Evolutionary conservation across 148 eudicot genomes (phyloP).

Genomic region (Cornus kousa): DNA sequence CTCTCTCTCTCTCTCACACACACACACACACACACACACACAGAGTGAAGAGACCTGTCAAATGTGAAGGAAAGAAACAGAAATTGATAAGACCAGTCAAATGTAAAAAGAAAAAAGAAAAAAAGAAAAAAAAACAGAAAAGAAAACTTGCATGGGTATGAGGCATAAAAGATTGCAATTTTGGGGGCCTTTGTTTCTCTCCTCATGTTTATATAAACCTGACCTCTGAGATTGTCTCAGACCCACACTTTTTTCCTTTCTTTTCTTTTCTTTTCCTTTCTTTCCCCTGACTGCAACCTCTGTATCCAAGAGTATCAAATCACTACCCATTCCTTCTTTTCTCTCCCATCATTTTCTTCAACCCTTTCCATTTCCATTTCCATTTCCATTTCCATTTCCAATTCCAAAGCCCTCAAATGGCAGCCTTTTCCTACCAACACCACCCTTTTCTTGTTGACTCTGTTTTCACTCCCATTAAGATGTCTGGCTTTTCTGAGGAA

Average conservation of each 20-base stretch:
- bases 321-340: background rate
- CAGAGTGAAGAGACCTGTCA: background rate
- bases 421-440: conserved; percentile 29
- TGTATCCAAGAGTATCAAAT: background rate
- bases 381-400: conserved; percentile 7
- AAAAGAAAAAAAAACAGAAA: no score
- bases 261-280: no score
- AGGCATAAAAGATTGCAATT: background rate
- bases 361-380: background rate
- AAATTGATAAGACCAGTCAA: conserved; percentile 20
- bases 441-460: conserved; percentile 23
- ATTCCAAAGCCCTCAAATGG: conserved; percentile 23
- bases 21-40: background rate
- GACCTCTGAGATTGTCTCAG: conserved; percentile 9
- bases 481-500: conserved; percentile 4
- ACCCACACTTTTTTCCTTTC: conserved; percentile 8
- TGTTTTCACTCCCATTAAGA: no score
- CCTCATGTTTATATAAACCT: conserved; percentile 10
- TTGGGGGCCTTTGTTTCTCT: background rate
- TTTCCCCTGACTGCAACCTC: background rate
- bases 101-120: background rate
- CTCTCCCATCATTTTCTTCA: conserved; percentile 18
- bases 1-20: background rate
- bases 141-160: conserved; percentile 5
- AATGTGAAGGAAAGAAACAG: no score